Evolutionary conservation across 225 moss, liverwort and hornwort genomes (phyloP), one percentile per base, ranked within the genome.

Genomic region (Polytrichum formosum): DNA sequence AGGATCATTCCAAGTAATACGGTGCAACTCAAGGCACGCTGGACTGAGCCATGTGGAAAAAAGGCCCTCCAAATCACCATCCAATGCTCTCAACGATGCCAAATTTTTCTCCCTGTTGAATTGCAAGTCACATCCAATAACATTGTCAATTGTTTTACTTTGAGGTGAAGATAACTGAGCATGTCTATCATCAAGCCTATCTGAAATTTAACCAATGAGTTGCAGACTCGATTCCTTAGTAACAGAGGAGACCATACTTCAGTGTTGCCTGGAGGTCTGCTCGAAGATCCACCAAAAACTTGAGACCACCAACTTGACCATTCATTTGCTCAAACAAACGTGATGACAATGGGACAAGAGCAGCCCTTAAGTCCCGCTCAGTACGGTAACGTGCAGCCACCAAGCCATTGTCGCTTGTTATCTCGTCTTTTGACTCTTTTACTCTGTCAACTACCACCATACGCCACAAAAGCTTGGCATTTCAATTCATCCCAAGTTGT

Each of bases 261-360:
- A 97, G 71, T 31, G 89, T 74, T 35, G 84, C 73, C 76, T 90
- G 74, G 65, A 97, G 80, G 68, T 97, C 93, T 55, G 92, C 93
- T 74, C 96, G 93, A 75, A 97, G 89, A 65, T 97, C 96, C 69
- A 97, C 96, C 27, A 97, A 74, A 70, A 97, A 97, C 74, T 97
- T 97, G 33, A 97, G 88, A 67, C 96, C 96, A 68, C 96, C 96
- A 68, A 91, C 82, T 78, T 90, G 90, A 26, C 93, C 92, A 82
- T 97, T 97, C 90, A 94, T 88, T 67, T 97, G 93, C 81, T 97
- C 96, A 78, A 97, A 93, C 56, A 97, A 73, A 56, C 90, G 79
- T 73, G 90, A 90, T 56, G 93, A 97, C 0, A 97, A 72, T 33
- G 96, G 96, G 68, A 91, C 81, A 20, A 97, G 86, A n/a, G 92